Percentiles rank a stretch among this genome's conserved stretches.
These are phyloP conservation scores for Mortierella sp. DNA, from an alignment of 371 early-diverging fungal species.

Conservation along the genomic window DNA sequence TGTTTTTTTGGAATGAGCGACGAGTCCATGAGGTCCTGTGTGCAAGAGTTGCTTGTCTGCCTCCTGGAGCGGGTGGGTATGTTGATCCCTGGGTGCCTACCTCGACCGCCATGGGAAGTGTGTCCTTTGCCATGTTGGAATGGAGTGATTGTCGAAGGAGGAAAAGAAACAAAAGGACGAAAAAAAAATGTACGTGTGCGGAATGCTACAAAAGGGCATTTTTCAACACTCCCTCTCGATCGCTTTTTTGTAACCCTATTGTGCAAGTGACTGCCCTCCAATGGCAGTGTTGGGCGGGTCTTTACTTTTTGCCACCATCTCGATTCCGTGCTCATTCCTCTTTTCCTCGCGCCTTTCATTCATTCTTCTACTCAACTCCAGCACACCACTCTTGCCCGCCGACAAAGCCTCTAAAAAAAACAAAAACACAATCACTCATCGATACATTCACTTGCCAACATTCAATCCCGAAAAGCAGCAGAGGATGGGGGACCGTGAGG, in stretches of 20 bases:
- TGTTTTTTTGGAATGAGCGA: not conserved
- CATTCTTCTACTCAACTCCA: not conserved
- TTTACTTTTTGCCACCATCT: not conserved
- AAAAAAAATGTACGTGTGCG: not conserved
- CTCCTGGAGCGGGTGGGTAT: not conserved
- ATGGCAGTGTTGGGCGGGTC: not conserved
- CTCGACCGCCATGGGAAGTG: conserved; percentile 20
- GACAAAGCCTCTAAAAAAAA: not conserved
- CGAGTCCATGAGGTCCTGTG: not conserved
- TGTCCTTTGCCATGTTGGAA: conserved; percentile 23
- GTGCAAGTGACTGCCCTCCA: not conserved
- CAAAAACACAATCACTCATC: not conserved
- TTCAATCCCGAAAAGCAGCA: not conserved
- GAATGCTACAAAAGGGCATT: not conserved
- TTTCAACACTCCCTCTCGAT: not conserved
- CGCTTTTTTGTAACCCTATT: not conserved
- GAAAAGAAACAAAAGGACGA: not conserved
- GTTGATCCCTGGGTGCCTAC: not conserved
- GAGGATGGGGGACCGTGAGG: conserved; percentile 26
- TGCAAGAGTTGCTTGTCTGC: not conserved
- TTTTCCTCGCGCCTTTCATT: not conserved
- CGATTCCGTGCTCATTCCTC: not conserved
- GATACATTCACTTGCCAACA: not conserved
- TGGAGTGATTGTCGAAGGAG: not conserved
- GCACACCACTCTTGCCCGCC: not conserved